These are phyloP conservation scores for Chamaenerion angustifolium DNA, from an alignment of 345 rosid species.

Conservation along the genomic window DNA sequence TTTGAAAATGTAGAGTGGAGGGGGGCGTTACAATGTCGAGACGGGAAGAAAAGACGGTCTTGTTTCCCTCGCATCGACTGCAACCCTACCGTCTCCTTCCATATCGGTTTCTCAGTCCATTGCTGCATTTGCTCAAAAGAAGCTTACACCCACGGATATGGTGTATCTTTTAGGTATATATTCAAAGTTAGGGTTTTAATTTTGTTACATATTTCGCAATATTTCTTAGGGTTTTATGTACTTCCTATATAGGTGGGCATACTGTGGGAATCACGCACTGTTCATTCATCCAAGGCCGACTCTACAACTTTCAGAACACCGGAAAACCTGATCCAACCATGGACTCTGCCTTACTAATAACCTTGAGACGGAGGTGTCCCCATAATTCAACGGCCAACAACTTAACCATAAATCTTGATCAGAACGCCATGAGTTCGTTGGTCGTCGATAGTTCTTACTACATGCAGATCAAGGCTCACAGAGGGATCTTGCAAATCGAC, in stretches of 20 bases:
- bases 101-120: conserved; percentile 30
- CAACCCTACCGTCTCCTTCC: conserved; percentile 32
- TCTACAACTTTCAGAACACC: conserved; percentile 33
- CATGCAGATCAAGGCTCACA: conserved; percentile 17
- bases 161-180: conserved; percentile 44
- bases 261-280: conserved; percentile 45
- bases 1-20: conserved; percentile 19
- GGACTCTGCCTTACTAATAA: conserved; percentile 21
- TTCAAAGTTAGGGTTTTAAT: background rate
- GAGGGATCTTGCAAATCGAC: conserved; percentile 46
- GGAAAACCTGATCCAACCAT: conserved; percentile 45
- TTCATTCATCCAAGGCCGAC: conserved; percentile 27
- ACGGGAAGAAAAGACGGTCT: conserved; percentile 58
- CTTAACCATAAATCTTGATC: conserved; percentile 28
- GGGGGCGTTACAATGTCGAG: conserved; percentile 33
- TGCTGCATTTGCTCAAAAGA: conserved; percentile 21
- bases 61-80: conserved; percentile 23
- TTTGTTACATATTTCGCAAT: background rate
- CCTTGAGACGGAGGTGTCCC: conserved; percentile 14
- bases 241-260: conserved; percentile 30
- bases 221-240: background rate
- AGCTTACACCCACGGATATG: conserved; percentile 30
- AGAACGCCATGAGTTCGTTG: conserved; percentile 19
- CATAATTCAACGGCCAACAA: conserved; percentile 2
- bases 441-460: conserved; percentile 35